Evolutionary conservation across 345 rosid genomes (phyloP).

Genomic region (Eucalyptus pumila): DNA sequence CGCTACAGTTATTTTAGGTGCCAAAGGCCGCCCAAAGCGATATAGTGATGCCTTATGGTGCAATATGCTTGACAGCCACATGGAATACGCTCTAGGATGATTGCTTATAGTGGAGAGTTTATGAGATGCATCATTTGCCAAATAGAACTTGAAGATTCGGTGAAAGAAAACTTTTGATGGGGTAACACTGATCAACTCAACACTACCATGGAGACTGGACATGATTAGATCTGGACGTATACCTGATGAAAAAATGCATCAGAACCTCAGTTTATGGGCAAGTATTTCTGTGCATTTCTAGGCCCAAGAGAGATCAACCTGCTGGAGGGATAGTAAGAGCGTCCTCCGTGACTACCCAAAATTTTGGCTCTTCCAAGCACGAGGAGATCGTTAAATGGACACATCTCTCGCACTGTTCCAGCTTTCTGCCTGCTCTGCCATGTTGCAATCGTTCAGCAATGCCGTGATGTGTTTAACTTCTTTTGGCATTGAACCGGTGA

Average conservation of each 20-base stretch:
- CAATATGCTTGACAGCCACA: background rate
- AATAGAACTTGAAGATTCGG: background rate
- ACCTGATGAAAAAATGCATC: background rate
- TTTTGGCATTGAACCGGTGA: conserved; percentile 94
- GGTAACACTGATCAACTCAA: background rate
- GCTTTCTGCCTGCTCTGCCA: background rate
- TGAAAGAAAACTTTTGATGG: background rate
- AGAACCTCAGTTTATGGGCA: background rate
- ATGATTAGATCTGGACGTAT: background rate
- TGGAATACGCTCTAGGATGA: background rate
- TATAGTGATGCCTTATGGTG: background rate
- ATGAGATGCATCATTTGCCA: background rate
- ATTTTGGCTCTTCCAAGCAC: background rate
- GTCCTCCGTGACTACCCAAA: background rate
- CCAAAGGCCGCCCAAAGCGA: background rate
- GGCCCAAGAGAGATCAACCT: background rate
- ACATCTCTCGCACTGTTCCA: background rate
- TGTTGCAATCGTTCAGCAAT: conserved; percentile 48
- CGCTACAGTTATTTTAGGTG: background rate
- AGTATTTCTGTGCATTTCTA: background rate
- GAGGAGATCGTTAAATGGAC: background rate
- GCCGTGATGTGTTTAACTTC: conserved; percentile 73
- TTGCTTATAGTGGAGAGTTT: background rate
- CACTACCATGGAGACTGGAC: background rate
- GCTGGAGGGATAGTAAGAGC: background rate